Percentiles rank a stretch among this genome's conserved stretches.
Conservation (phyloP, 2,329 filamentous ascomycete species). For the Fusarium sp. region DNA sequence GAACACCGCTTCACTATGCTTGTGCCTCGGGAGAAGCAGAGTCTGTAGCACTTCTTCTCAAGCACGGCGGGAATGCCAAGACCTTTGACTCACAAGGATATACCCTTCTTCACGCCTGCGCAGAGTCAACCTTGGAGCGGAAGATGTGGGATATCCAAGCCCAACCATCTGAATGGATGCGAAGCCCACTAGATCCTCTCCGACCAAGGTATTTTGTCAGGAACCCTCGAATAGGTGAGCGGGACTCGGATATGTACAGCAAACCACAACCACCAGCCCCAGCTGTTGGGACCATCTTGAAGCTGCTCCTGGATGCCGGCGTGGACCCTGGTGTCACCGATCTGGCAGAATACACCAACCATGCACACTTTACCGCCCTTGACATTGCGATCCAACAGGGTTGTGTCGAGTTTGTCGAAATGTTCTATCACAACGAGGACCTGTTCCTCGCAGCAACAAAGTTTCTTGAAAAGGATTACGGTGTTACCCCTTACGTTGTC, state of each 20-base stretch:
- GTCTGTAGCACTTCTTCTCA: conserved; percentile 26
- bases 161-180: background rate
- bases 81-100: background rate
- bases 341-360: no score
- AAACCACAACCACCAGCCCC: background rate
- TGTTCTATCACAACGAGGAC: conserved; percentile 17
- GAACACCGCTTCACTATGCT: conserved; percentile 38
- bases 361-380: conserved; percentile 8
- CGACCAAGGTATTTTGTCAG: background rate
- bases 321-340: conserved; percentile 1
- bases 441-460: conserved; percentile 14
- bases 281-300: conserved; percentile 11
- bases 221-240: background rate
- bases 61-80: conserved; percentile 13
- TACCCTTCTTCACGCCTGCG: conserved; percentile 37
- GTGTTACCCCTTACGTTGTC: background rate
- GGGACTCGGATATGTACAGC: background rate
- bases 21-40: conserved; percentile 36
- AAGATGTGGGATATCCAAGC: conserved; percentile 17
- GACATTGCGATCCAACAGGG: conserved; percentile 25
- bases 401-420: conserved; percentile 19
- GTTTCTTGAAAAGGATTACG: background rate
- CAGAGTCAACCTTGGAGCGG: conserved; percentile 17
- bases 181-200: conserved; percentile 9
- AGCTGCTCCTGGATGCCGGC: conserved; percentile 19